Base-by-base conservation (phyloP, 306 rosid genomes). In the Pterocarpus santalinus region DNA sequence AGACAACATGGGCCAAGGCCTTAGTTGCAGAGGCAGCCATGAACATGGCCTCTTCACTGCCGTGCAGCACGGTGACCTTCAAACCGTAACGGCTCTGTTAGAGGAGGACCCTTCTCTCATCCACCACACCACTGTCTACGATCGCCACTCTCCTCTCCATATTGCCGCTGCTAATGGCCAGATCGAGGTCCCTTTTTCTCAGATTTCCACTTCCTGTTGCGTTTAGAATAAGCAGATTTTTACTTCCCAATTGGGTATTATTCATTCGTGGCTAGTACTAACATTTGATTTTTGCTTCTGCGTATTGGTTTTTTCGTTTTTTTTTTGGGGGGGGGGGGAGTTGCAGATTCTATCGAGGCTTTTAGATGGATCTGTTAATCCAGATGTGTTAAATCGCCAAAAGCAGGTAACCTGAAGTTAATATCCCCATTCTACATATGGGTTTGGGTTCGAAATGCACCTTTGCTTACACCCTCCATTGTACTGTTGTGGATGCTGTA, bases 101-200 rank as follows among this genome's bases (percentile, higher is more conserved):
- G 84, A 87, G 46, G 43, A 80, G 43, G 81, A 91, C 57, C 92
- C 92, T 2, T 3, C 85, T 69, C 86, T 95, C 38, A 53, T 90
- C 33, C 84, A 80, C 41, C 85, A 84, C 13, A 72, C 90, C 36
- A 91, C 97, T 71, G 87, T 85, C 79, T 92, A 88, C 52, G 91
- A 92, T 84, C 92, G 95, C 63, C 92, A 90, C 81, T 85, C 97
- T 47, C 73, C 92, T 52, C 94, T 95, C 65, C 98, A 95, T 88
- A 78, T 92, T 47, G 98, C 97, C 35, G 97, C 97, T 12, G 94
- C 94, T 0, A 90, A 92, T 80, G 97, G 92, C 65, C 95, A 90
- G 91, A 90, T 92, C 95, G 88, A 91, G 92, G 97, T 92, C 41
- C 44, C 82, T 82, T 72, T 65, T 46, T 69, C 33, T 71, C 28